These are phyloP conservation scores for Aspergillus tanneri DNA, from an alignment of 2,329 filamentous ascomycete genomes.

Conservation along the genomic window DNA sequence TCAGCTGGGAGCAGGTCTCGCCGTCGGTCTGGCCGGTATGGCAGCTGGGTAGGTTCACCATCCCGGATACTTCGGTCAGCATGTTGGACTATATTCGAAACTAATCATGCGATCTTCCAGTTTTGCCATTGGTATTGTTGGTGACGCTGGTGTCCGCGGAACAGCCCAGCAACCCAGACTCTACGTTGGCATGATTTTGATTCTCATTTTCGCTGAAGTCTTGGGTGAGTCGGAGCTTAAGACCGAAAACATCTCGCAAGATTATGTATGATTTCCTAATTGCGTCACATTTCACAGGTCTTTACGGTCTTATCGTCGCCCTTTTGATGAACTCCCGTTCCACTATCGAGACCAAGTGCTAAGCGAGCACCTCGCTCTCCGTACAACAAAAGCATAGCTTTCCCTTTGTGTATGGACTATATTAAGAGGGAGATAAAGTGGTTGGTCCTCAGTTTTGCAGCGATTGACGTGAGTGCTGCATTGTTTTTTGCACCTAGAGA, in stretches of 20 bases:
- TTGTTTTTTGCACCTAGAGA: neutral
- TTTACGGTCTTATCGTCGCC: constrained; percentile 97
- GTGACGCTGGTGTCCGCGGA: constrained; percentile 54
- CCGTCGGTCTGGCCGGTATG: constrained; percentile 78
- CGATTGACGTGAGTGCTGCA: neutral
- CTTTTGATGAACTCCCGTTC: constrained; percentile 99
- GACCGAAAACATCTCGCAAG: neutral
- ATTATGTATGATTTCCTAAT: neutral
- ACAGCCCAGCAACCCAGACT: constrained; percentile 58
- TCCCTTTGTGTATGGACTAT: constrained; percentile 7
- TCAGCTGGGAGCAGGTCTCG: constrained; percentile 78
- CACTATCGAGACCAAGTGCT: constrained; percentile 61
- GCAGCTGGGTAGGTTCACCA: constrained; percentile 60
- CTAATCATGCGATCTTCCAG: constrained; percentile 35
- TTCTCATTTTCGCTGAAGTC: constrained; percentile 99
- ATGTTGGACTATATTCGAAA: neutral
- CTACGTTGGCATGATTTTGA: constrained; percentile 97
- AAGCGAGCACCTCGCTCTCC: constrained; percentile 31
- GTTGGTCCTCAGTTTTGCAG: neutral
- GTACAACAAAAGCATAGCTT: constrained; percentile 14
- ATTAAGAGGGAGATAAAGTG: neutral
- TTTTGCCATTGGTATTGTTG: constrained; percentile 84
- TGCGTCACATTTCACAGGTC: constrained; percentile 59
- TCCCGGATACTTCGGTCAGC: neutral
- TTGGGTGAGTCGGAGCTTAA: constrained; percentile 71